Percentiles rank a stretch among this genome's conserved stretches.
These are phyloP conservation scores for Podospora pseudocomata DNA, from an alignment of 495 filamentous ascomycete species.

Conservation along the genomic window DNA sequence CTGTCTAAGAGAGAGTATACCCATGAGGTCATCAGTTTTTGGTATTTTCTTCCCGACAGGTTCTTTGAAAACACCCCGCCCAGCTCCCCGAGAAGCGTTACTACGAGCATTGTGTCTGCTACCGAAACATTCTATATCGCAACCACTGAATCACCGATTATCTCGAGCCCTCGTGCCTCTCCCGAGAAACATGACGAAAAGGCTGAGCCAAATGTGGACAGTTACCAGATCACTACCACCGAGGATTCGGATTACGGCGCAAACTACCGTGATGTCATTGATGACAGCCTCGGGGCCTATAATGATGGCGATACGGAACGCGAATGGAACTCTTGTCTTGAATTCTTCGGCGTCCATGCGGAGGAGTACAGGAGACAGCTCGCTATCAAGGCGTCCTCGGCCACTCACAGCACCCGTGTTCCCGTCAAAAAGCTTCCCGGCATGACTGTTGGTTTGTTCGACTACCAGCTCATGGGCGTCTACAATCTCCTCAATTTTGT, in stretches of 20 bases:
- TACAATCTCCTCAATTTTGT: slow-evolving; percentile 19
- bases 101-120: background rate
- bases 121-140: background rate
- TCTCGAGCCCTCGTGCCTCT: background rate
- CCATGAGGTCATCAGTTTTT: background rate
- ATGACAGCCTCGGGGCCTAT: slow-evolving; percentile 26
- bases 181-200: background rate
- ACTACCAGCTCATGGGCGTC: slow-evolving; percentile 31
- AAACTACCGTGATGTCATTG: slow-evolving; percentile 15
- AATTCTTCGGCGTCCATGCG: slow-evolving; percentile 22
- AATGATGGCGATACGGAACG: slow-evolving; percentile 19
- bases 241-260: slow-evolving; percentile 26
- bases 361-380: slow-evolving; percentile 14
- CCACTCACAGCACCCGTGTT: slow-evolving; percentile 17
- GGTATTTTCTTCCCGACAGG: background rate
- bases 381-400: background rate
- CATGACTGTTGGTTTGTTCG: slow-evolving; percentile 25
- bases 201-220: background rate
- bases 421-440: slow-evolving; percentile 25
- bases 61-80: background rate
- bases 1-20: background rate
- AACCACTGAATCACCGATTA: background rate
- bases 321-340: slow-evolving; percentile 17
- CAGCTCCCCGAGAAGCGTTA: background rate
- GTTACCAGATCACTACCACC: background rate